Percentiles rank a stretch among this genome's conserved stretches.
These are phyloP conservation scores for Salix dunnii DNA, from an alignment of 345 rosid species.

Conservation along the genomic window DNA sequence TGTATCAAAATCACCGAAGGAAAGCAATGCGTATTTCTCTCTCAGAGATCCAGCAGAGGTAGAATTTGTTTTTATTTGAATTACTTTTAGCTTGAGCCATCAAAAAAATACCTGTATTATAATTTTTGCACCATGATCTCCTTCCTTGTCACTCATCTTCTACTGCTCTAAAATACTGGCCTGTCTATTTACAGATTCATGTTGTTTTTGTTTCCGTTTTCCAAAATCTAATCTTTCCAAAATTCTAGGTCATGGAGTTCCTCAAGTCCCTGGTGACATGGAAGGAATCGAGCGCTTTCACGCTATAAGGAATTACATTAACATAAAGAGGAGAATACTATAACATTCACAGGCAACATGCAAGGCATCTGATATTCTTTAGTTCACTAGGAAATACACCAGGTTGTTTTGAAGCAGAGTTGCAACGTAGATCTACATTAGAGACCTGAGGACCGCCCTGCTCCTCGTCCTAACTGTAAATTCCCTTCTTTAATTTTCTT, in stretches of 20 bases:
- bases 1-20: conserved; percentile 78
- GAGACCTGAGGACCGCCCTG: neutral
- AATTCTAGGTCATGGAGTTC: conserved; percentile 81
- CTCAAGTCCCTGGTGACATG: conserved; percentile 63
- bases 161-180: too few species aligned
- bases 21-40: conserved; percentile 76
- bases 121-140: neutral
- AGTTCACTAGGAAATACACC: conserved; percentile 11
- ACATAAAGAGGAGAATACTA: conserved; percentile 9
- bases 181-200: too few species aligned
- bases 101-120: neutral
- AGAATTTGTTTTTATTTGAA: neutral
- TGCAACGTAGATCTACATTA: conserved; percentile 5
- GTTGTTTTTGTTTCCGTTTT: neutral
- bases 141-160: neutral
- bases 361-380: neutral
- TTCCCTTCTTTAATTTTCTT: conserved; percentile 14
- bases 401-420: conserved; percentile 26
- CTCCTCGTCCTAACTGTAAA: conserved; percentile 43
- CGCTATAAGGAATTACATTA: neutral
- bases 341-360: conserved; percentile 11
- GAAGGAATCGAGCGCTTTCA: conserved; percentile 51
- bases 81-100: neutral
- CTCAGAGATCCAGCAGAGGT: conserved; percentile 89
- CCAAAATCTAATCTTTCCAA: neutral